These are phyloP conservation scores for Aaosphaeria arxii DNA, from an alignment of 2,329 filamentous ascomycete genomes.

Conservation along the genomic window DNA sequence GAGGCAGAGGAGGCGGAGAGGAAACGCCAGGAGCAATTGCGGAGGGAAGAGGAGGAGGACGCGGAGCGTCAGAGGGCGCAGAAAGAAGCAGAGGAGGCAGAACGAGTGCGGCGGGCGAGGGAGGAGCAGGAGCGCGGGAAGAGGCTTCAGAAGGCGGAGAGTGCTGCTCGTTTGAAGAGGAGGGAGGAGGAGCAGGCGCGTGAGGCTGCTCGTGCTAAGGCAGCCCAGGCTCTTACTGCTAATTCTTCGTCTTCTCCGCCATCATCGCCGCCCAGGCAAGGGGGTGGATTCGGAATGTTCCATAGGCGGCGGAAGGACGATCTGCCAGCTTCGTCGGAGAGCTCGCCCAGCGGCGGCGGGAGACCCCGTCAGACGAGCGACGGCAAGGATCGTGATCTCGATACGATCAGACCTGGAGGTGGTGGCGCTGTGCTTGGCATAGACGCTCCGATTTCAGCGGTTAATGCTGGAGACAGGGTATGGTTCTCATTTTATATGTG, in stretches of 20 bases:
- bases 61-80: constrained; percentile 23
- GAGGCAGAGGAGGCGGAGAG: constrained; percentile 30
- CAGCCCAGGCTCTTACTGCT: constrained; percentile 13
- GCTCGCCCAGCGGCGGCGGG: constrained; percentile 10
- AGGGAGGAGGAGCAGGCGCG: constrained; percentile 24
- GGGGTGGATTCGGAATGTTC: constrained; percentile 30
- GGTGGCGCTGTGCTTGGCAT: constrained; percentile 53
- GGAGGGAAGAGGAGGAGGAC: constrained; percentile 29
- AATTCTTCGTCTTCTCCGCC: constrained; percentile 23
- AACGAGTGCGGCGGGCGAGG: constrained; percentile 23
- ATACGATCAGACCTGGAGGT: constrained; percentile 43
- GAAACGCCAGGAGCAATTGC: constrained; percentile 21
- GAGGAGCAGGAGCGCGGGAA: constrained; percentile 31
- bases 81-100: constrained; percentile 25
- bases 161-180: constrained; percentile 6
- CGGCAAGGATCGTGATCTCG: constrained; percentile 16
- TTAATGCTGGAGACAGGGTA: constrained; percentile 75
- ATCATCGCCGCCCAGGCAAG: constrained; percentile 27
- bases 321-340: constrained; percentile 18
- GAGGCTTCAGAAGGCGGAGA: constrained; percentile 28
- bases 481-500: constrained; percentile 27
- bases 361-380: constrained; percentile 22
- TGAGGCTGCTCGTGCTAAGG: constrained; percentile 2
- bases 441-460: constrained; percentile 77
- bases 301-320: constrained; percentile 29